Evolutionary conservation across 106 monocot genomes (phyloP), one percentile per base, ranked within the genome.

Genomic region (Allium cepa): DNA sequence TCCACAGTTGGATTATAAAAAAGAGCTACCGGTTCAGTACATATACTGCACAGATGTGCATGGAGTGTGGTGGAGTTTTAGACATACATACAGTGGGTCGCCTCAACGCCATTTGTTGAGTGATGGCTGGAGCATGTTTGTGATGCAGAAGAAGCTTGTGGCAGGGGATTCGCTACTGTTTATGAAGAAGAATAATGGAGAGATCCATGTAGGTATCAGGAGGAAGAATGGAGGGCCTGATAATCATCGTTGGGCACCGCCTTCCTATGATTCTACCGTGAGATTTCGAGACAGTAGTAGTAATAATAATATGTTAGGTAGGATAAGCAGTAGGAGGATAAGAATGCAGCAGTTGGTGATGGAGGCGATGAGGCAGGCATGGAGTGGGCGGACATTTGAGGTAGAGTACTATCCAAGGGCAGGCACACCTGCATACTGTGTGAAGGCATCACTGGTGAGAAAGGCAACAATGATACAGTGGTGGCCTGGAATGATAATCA

Each of bases 161-260:
- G 79, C 83, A 1, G 79, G 87, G 14, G 87, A 87, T 69, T 83
- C 87, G 11, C 79, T 87, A n/a, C 79, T 87, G 51, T 87, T 87
- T 62, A 14, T 87, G 57, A 79, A 83, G 49, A 66, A 73, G 8
- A 80, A 87, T 67, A 80, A 63, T 55, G 83, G 87, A 26, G 74
- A 87, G 36, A 56, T 83, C 53, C 76, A 75, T 49, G 76, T 86
- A 8, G 82, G 86, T 2, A 79, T 86, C 53, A 48, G 7, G 7
- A 36, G 36, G 36, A 36, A 36, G 36, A 36, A 5, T 36, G 36
- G 5, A 36, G 36, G 3, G 36, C 5, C 5, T 36, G 36, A 36
- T 36, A 36, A 4, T 36, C 36, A 36, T 36, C 5, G 5, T 36
- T 4, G 36, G 3, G 36, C 5, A 5, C 36, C 3, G 5, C 36